Percentiles rank a stretch among this genome's conserved stretches.
phyloP scores from a whole-genome alignment of 306 rosid species.

The Acacia crassicarpa region DNA sequence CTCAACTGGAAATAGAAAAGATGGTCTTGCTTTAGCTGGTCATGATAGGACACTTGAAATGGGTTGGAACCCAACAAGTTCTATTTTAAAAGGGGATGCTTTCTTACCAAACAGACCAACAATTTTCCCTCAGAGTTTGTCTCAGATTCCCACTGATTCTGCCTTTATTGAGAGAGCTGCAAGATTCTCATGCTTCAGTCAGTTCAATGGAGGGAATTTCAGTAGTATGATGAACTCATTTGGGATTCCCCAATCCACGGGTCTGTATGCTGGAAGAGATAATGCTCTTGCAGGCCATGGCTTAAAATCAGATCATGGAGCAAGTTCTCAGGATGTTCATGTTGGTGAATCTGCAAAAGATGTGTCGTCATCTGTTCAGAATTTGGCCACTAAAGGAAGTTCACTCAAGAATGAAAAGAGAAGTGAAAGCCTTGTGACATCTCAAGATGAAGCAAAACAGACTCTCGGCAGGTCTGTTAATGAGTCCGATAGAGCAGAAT shows the following conservation, averaged over 20 bases:
- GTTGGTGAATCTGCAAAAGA: slow-evolving; percentile 55
- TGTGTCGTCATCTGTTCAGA: slow-evolving; percentile 48
- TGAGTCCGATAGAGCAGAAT: slow-evolving; percentile 75
- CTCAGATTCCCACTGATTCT: slow-evolving; percentile 89
- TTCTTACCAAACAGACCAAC: slow-evolving; percentile 60
- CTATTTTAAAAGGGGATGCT: slow-evolving; percentile 53
- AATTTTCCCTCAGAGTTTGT: slow-evolving; percentile 58
- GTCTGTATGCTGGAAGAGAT: slow-evolving; percentile 50
- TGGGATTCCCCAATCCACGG: slow-evolving; percentile 56
- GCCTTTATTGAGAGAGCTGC: slow-evolving; percentile 93
- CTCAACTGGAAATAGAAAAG: slow-evolving; percentile 51
- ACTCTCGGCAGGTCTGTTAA: slow-evolving; percentile 49
- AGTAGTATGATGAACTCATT: slow-evolving; percentile 58
- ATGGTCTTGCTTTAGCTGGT: slow-evolving; percentile 49
- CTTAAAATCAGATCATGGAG: slow-evolving; percentile 38
- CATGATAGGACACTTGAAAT: slow-evolving; percentile 61
- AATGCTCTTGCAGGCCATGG: slow-evolving; percentile 44
- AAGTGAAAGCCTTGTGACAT: slow-evolving; percentile 45
- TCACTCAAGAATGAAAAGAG: slow-evolving; percentile 57
- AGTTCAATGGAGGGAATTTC: slow-evolving; percentile 54
- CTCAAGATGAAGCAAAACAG: slow-evolving; percentile 69
- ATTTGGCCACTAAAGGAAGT: slow-evolving; percentile 51
- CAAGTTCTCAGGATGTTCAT: slow-evolving; percentile 45
- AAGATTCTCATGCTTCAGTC: slow-evolving; percentile 70
- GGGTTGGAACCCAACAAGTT: slow-evolving; percentile 61